A percentile compares a stretch with the other conserved stretches of the same genome.
These are phyloP conservation scores for Citeromyces matritensis DNA, from an alignment of 805 yeast genomes.

Conservation along the genomic window DNA sequence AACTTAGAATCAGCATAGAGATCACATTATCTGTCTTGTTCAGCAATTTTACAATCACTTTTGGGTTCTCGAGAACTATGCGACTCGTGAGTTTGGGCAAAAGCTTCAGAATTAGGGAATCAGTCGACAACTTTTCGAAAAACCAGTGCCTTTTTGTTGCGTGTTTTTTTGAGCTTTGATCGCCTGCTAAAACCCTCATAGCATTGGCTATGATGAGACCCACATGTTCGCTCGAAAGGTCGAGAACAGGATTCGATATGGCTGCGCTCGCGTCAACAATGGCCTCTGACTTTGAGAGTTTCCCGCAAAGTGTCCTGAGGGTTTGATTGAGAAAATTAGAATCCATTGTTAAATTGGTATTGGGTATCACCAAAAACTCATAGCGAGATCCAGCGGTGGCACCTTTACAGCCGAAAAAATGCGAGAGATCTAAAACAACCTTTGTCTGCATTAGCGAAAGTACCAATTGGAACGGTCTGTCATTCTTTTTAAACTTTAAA, in stretches of 20 bases:
- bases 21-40: conserved; percentile 3
- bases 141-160: not conserved
- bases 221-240: conserved; percentile 5
- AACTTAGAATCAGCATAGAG: conserved; percentile 8
- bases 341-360: conserved; percentile 18
- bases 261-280: conserved; percentile 4
- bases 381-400: conserved; percentile 6
- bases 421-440: conserved; percentile 9
- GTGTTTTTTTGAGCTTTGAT: not conserved
- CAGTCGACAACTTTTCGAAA: not conserved
- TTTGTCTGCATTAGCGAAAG: conserved; percentile 20
- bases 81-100: conserved; percentile 10
- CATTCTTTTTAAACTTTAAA: conserved; percentile 20
- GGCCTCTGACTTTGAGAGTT: conserved; percentile 1
- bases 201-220: conserved; percentile 4
- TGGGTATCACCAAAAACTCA: conserved; percentile 18
- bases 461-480: conserved; percentile 24
- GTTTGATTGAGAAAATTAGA: conserved; percentile 21
- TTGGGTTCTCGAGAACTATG: conserved; percentile 12
- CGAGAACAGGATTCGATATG: conserved; percentile 6
- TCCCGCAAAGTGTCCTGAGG: conserved; percentile 8
- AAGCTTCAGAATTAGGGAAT: not conserved
- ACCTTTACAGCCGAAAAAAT: conserved; percentile 3
- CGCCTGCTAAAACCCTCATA: not conserved
- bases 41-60: conserved; percentile 8